Base-by-base conservation (phyloP, 192 early-diverging fungal species). In the Rhizoclosmatium globosum region DNA sequence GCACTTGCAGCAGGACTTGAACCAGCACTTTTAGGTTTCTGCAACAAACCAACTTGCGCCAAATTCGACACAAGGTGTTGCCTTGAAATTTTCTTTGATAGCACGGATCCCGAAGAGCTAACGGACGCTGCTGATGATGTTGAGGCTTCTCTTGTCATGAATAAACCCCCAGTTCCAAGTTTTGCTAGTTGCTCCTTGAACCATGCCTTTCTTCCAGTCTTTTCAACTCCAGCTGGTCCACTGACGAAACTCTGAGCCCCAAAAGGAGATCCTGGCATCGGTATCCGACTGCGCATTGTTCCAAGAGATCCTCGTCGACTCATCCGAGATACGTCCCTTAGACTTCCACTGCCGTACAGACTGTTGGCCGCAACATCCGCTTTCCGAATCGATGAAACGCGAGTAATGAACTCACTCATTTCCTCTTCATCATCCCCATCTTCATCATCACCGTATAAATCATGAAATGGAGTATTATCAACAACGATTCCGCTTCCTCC, bases 401-500 rank as follows among this genome's bases (percentile, higher is more conserved):
- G 47, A n/a, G 70, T 71, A 15, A 23, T 23, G 3, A 15, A 38
- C 11, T 53, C 17, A 17, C 17, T 53, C 6, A 48, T 3, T 19
- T 71, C 70, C 7, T 71, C 70, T 38, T 73, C 68, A 11, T 73
- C 68, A 41, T 78, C 70, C 19, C 41, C 68, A 11, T 76, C 65
- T 4, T 39, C 64, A 15, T 39, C 11, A 4, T 46, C 43, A 17
- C 17, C 50, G 9, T 53, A 7, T 53, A 53, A 7, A 13, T 53
- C 50, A 53, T 7, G 50, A 31, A 31, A 31, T 31, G 31, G 31
- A 31, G 31, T 31, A 31, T 31, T 31, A 31, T 31, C 31, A 31
- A 31, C 31, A 31, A 53, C 50, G 9, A 53, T 53, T 53, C 50
- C 9, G 42, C 62, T 13, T 42, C 39, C 41, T 47, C 58, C 56